A percentile compares a stretch with the other conserved stretches of the same genome.
phyloP scores from a whole-genome alignment of 2,329 filamentous ascomycete species.

The Xylaria sp. region DNA sequence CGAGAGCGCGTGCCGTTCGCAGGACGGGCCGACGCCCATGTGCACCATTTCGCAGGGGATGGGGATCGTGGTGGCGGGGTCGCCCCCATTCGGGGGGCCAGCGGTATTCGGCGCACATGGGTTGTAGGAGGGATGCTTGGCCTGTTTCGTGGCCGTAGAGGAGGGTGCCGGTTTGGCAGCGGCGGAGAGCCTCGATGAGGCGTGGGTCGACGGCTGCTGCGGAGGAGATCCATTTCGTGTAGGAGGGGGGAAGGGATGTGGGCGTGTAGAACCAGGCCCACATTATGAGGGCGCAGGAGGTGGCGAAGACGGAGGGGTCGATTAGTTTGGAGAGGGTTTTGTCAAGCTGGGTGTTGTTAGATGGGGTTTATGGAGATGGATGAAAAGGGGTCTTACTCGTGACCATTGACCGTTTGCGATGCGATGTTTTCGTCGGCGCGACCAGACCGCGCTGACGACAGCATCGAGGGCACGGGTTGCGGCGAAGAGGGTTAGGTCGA shows the following conservation, averaged over 20 bases:
- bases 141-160: conserved; percentile 70
- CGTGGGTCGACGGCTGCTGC: conserved; percentile 70
- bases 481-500: conserved; percentile 79
- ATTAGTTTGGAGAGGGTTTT: conserved; percentile 40
- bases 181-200: conserved; percentile 67
- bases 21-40: conserved; percentile 67
- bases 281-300: conserved; percentile 73
- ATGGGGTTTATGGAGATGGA: background rate
- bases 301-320: conserved; percentile 67
- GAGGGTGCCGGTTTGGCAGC: conserved; percentile 57
- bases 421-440: conserved; percentile 42
- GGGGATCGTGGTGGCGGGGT: conserved; percentile 63
- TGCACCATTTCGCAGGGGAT: conserved; percentile 82
- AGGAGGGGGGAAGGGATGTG: conserved; percentile 62
- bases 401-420: conserved; percentile 43
- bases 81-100: conserved; percentile 68
- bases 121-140: conserved; percentile 59
- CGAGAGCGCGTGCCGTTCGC: conserved; percentile 66
- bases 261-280: conserved; percentile 83
- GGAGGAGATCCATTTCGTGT: conserved; percentile 76
- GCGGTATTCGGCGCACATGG: conserved; percentile 66
- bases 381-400: conserved; percentile 33
- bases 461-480: conserved; percentile 67
- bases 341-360: conserved; percentile 33
- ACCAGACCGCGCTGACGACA: conserved; percentile 61